phyloP scores from a whole-genome alignment of 768 basidiomycete genomes.

The Macrolepiota dolichaula region DNA sequence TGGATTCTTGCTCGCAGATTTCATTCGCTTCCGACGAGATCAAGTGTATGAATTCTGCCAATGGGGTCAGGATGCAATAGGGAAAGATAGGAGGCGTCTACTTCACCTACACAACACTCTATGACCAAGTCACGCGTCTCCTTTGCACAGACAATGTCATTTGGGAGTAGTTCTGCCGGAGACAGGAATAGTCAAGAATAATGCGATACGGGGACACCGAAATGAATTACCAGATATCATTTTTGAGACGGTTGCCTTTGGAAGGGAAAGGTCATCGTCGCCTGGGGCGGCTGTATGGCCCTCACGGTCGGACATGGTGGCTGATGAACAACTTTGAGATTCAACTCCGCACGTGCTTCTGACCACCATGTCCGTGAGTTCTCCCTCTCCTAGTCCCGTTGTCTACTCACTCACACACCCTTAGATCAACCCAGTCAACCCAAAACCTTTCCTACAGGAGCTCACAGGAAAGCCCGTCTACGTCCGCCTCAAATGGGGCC shows the following conservation, averaged over 20 bases:
- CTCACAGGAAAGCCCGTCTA: slow-evolving; percentile 96
- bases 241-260: slow-evolving; percentile 97
- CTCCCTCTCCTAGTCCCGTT: slow-evolving; percentile 9
- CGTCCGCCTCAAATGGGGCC: slow-evolving; percentile 96
- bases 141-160: slow-evolving; percentile 86
- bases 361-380: slow-evolving; percentile 67
- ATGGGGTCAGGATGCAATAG: slow-evolving; percentile 8
- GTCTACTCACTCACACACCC: slow-evolving; percentile 8
- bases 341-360: slow-evolving; percentile 38
- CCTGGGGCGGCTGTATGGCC: slow-evolving; percentile 62
- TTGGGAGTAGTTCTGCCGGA: slow-evolving; percentile 80
- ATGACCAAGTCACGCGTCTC: slow-evolving; percentile 96
- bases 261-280: slow-evolving; percentile 94
- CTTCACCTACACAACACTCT: slow-evolving; percentile 98
- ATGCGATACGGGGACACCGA: neutral
- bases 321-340: slow-evolving; percentile 18
- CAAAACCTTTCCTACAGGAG: slow-evolving; percentile 98
- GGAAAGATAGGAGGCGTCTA: neutral
- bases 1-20: slow-evolving; percentile 95
- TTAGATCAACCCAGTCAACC: slow-evolving; percentile 91
- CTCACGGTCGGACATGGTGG: slow-evolving; percentile 87
- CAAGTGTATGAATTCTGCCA: slow-evolving; percentile 94
- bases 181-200: slow-evolving; percentile 6
- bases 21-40: slow-evolving; percentile 98
- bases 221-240: slow-evolving; percentile 78